These are phyloP conservation scores for Xylaria telfairii DNA, from an alignment of 495 filamentous ascomycete species.

Conservation along the genomic window DNA sequence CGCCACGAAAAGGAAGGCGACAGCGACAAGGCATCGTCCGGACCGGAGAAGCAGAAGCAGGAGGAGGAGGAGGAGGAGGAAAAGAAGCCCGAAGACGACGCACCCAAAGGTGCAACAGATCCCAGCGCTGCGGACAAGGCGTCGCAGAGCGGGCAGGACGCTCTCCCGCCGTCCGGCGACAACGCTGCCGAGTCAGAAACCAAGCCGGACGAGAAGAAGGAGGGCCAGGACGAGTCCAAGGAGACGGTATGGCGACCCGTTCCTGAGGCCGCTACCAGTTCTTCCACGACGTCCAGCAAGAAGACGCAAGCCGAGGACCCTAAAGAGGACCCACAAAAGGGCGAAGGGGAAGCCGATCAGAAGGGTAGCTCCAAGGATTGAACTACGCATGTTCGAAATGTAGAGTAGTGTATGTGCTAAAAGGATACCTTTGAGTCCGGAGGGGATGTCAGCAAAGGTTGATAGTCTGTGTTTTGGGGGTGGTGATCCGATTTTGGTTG, in stretches of 20 bases:
- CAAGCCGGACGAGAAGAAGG: conserved; percentile 29
- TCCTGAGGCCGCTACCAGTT: conserved; percentile 21
- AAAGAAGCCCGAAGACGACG: conserved; percentile 12
- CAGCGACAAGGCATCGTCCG: background rate
- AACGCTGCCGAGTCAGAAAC: conserved; percentile 25
- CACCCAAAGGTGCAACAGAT: conserved; percentile 17
- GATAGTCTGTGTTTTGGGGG: background rate
- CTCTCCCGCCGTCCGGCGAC: conserved; percentile 35
- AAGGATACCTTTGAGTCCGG: background rate
- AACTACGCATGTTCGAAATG: background rate
- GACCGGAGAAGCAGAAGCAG: background rate
- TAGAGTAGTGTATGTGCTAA: background rate
- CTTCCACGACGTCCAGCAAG: conserved; percentile 38
- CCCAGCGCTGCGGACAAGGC: background rate
- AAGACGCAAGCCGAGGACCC: conserved; percentile 39
- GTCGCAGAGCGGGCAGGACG: conserved; percentile 23
- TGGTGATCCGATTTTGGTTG: background rate
- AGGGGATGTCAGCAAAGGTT: background rate
- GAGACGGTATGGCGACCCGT: conserved; percentile 5
- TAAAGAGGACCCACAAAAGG: conserved; percentile 37
- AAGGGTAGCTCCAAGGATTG: conserved; percentile 31
- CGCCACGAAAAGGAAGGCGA: background rate
- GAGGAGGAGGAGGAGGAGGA: background rate
- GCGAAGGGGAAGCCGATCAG: conserved; percentile 31
- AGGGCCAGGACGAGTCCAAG: conserved; percentile 34